These are phyloP conservation scores for Orbilia javanica DNA, from an alignment of 2,329 filamentous ascomycete species.

Conservation along the genomic window DNA sequence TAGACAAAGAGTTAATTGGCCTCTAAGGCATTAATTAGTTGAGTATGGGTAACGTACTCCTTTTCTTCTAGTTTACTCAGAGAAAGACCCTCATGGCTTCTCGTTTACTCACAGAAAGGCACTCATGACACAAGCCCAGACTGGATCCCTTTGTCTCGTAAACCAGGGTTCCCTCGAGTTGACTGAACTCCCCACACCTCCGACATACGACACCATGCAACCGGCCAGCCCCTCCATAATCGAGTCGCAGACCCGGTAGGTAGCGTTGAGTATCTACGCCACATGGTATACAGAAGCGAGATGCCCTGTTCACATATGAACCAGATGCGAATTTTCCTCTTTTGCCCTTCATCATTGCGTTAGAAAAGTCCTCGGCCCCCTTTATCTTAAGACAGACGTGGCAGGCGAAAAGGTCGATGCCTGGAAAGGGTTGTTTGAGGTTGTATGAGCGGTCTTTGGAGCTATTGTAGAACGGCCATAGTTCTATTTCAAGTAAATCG, in stretches of 20 bases:
- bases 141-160: no score
- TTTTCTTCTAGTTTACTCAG: neutral
- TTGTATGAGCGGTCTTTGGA: constrained; percentile 1
- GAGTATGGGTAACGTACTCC: constrained; percentile 2
- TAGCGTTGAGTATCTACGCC: constrained; percentile 13
- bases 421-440: constrained; percentile 20
- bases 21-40: neutral
- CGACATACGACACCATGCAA: constrained; percentile 19
- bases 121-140: constrained; percentile 3
- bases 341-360: constrained; percentile 39
- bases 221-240: constrained; percentile 25
- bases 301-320: neutral
- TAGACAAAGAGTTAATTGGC: constrained; percentile 12
- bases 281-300: constrained; percentile 36
- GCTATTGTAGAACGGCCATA: constrained; percentile 25
- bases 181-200: constrained; percentile 8
- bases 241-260: constrained; percentile 13
- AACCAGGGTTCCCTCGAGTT: neutral
- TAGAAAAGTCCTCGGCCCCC: constrained; percentile 29
- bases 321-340: constrained; percentile 28
- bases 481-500: constrained; percentile 35
- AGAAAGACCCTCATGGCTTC: constrained; percentile 4
- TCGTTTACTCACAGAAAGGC: constrained; percentile 2
- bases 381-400: constrained; percentile 38
- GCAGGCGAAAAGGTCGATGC: constrained; percentile 28